Evolutionary conservation across 768 basidiomycete species (phyloP).

Genomic region (Mycena polygramma): DNA sequence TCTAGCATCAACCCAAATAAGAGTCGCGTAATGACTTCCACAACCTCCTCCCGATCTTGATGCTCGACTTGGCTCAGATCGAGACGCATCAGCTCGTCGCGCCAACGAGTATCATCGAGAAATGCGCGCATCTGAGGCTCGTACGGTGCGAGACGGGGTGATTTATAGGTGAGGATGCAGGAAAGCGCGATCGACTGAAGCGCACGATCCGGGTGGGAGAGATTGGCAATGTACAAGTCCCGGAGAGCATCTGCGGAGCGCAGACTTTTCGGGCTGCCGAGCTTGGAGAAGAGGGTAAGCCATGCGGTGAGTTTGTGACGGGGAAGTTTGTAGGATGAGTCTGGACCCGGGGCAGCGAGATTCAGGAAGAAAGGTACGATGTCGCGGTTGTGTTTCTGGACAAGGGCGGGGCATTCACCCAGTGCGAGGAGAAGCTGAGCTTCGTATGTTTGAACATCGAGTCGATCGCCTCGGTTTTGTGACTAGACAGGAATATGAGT

Average conservation of each 20-base stretch:
- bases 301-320: constrained; percentile 78
- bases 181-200: constrained; percentile 82
- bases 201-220: constrained; percentile 87
- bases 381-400: constrained; percentile 90
- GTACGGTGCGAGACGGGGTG: constrained; percentile 64
- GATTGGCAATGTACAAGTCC: constrained; percentile 74
- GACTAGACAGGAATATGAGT: constrained; percentile 42
- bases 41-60: constrained; percentile 71
- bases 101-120: constrained; percentile 88
- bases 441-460: constrained; percentile 85
- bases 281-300: constrained; percentile 90
- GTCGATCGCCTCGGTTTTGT: constrained; percentile 59
- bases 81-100: constrained; percentile 87
- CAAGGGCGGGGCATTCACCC: constrained; percentile 75
- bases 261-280: constrained; percentile 93
- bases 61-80: constrained; percentile 68
- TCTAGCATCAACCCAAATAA: constrained; percentile 93
- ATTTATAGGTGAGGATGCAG: constrained; percentile 88
- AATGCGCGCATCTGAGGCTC: constrained; percentile 77
- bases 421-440: constrained; percentile 81
- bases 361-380: constrained; percentile 87
- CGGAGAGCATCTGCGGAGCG: constrained; percentile 76
- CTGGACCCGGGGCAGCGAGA: constrained; percentile 52
- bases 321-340: constrained; percentile 57
- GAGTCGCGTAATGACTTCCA: constrained; percentile 79